Evolutionary conservation across 139 green algal genomes (phyloP).

Genomic region (Tetradesmus obliquus): DNA sequence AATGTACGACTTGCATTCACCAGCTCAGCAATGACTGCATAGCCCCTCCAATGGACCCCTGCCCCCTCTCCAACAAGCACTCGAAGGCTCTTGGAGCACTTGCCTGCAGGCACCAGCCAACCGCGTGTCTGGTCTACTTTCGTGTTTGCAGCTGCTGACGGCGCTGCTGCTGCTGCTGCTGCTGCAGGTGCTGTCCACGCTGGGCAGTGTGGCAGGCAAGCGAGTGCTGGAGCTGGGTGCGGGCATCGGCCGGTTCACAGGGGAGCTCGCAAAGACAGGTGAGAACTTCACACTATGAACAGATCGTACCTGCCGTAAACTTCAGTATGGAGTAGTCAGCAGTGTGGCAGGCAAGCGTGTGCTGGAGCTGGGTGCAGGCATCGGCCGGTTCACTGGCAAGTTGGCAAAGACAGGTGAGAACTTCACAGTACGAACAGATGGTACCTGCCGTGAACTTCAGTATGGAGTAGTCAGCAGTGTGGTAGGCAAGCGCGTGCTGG

Average conservation of each 20-base stretch:
- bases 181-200: conserved; percentile 80
- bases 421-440: background rate
- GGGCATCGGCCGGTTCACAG: conserved; percentile 93
- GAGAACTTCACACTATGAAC: background rate
- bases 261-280: conserved; percentile 66
- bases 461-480: conserved; percentile 36
- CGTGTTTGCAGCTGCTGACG: background rate
- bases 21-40: no score
- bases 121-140: background rate
- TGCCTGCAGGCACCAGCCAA: background rate
- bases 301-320: background rate
- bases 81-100: background rate
- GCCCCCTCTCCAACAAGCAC: no score
- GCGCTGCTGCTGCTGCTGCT: background rate
- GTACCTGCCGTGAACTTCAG: background rate
- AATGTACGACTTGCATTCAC: no score
- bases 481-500: conserved; percentile 73
- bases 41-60: no score
- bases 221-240: conserved; percentile 88
- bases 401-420: conserved; percentile 63
- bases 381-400: conserved; percentile 89
- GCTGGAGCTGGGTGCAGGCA: conserved; percentile 83
- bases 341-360: background rate
- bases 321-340: background rate
- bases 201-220: conserved; percentile 76